Evolutionary conservation across 306 rosid genomes (phyloP), one percentile per base, ranked within the genome.

Genomic region (Hippophae gyantsensis): DNA sequence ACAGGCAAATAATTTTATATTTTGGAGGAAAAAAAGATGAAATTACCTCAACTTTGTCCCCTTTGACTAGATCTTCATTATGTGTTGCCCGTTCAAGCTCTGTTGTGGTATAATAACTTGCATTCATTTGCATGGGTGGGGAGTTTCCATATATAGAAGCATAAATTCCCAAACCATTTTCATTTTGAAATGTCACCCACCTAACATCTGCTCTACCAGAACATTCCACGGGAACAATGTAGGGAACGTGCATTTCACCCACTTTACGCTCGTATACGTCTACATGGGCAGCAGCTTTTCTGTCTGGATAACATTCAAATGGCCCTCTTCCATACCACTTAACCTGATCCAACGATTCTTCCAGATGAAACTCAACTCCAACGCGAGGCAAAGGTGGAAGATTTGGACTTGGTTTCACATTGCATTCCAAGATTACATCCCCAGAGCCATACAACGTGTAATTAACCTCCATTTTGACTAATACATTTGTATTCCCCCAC

Each of bases 341-440:
- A 13, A 83, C 66, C 71, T 55, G 81, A 74, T 87, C 85, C 54
- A 92, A 9, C 1, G 98, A 76, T 52, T 83, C 80, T 7, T 81
- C 95, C 79, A 87, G 68, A 61, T 76, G 76, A 63, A 92, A 78
- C 59, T 72, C 81, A 6, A 92, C 77, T 69, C 98, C 98, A 32
- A 92, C 87, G 13, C 96, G 96, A 1, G 96, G 98, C 79, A 92
- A 78, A 51, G 96, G 95, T n/a, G 95, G 93, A 67, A 87, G 98
- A 69, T 76, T 73, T 8, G 82, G 52, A 48, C 70, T 75, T 62
- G 98, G 96, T 52, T 67, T 68, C 12, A 83, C 87, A 32, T 76
- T 69, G 72, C 86, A 83, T 13, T 85, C 86, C 66, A 85, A 57
- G 52, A 80, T 81, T 61, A 92, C 85, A 45, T 92, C 88, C 42